Evolutionary conservation across 192 early-diverging fungal genomes (phyloP).

Genomic region (Entomortierella parvispora): DNA sequence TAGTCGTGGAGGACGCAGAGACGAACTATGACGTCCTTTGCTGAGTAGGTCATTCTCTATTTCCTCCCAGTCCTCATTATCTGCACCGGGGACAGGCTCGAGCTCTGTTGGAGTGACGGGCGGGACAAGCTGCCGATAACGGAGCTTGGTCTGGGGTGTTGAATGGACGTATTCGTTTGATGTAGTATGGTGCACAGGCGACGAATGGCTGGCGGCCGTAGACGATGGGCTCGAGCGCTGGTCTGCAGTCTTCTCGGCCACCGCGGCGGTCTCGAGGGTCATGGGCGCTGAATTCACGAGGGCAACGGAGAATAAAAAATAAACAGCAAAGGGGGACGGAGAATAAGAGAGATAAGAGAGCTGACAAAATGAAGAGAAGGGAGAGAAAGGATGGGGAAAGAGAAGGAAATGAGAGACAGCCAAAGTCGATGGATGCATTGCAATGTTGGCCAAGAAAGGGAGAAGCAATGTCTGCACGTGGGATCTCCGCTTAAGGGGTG

Average conservation of each 20-base stretch:
- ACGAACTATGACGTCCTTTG: background rate
- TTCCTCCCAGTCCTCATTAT: background rate
- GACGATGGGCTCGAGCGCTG: background rate
- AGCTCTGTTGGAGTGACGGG: conserved; percentile 46
- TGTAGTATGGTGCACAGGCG: too few species aligned
- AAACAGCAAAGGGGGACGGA: background rate
- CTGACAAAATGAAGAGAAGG: background rate
- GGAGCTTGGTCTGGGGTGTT: conserved; percentile 20
- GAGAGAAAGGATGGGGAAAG: conserved; percentile 1
- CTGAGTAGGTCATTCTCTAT: background rate
- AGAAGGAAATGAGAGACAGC: background rate
- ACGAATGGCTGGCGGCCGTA: too few species aligned
- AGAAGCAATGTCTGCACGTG: too few species aligned
- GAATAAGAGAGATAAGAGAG: background rate
- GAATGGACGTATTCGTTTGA: too few species aligned
- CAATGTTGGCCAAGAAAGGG: too few species aligned
- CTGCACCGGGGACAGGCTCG: conserved; percentile 14
- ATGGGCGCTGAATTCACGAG: background rate
- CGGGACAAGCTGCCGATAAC: conserved; percentile 40
- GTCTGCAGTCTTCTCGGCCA: conserved; percentile 10
- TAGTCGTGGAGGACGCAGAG: conserved; percentile 32
- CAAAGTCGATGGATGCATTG: too few species aligned
- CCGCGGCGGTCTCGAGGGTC: conserved; percentile 2
- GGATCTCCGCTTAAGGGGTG: too few species aligned
- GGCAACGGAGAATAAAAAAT: background rate